Percentiles rank a stretch among this genome's conserved stretches.
phyloP scores from a whole-genome alignment of 768 basidiomycete genomes.

The Agaricus subrufescens region DNA sequence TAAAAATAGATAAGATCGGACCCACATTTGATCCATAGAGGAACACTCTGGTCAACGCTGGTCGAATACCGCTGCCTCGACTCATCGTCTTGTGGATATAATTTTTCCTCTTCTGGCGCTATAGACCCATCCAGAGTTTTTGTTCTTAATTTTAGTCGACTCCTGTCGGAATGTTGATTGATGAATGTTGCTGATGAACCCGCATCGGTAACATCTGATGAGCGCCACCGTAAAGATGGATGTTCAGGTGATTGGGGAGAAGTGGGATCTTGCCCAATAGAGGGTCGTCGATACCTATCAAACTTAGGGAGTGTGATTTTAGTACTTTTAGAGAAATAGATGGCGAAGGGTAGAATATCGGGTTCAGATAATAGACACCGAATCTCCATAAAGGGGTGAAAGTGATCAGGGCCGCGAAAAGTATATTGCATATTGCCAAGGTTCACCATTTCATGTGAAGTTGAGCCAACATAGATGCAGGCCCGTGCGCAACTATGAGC shows the following conservation, averaged over 20 bases:
- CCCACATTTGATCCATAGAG: slow-evolving; percentile 37
- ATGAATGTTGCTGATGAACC: slow-evolving; percentile 6
- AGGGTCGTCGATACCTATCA: slow-evolving; percentile 44
- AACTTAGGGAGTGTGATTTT: slow-evolving; percentile 25
- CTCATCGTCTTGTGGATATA: slow-evolving; percentile 9
- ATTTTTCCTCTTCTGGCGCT: slow-evolving; percentile 11
- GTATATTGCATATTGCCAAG: too few relatives aligned
- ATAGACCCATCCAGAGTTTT: slow-evolving; percentile 17
- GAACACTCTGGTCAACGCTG: slow-evolving; percentile 22
- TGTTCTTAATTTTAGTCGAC: slow-evolving; percentile 19
- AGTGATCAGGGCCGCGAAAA: too few relatives aligned
- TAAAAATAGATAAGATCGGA: slow-evolving; percentile 3
- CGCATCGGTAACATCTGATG: not conserved
- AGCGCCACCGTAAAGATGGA: slow-evolving; percentile 6
- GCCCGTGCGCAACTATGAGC: too few relatives aligned
- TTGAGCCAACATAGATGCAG: too few relatives aligned
- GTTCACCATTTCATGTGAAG: too few relatives aligned
- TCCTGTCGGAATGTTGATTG: slow-evolving; percentile 13
- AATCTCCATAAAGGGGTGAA: not conserved
- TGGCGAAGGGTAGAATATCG: not conserved
- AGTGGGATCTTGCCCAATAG: slow-evolving; percentile 20
- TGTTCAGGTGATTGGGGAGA: slow-evolving; percentile 10
- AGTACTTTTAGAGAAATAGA: not conserved
- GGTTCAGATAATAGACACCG: not conserved
- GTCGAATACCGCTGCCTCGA: slow-evolving; percentile 14